These are phyloP conservation scores for Dioszegia aurantiaca DNA, from an alignment of 768 basidiomycete genomes.

Conservation along the genomic window DNA sequence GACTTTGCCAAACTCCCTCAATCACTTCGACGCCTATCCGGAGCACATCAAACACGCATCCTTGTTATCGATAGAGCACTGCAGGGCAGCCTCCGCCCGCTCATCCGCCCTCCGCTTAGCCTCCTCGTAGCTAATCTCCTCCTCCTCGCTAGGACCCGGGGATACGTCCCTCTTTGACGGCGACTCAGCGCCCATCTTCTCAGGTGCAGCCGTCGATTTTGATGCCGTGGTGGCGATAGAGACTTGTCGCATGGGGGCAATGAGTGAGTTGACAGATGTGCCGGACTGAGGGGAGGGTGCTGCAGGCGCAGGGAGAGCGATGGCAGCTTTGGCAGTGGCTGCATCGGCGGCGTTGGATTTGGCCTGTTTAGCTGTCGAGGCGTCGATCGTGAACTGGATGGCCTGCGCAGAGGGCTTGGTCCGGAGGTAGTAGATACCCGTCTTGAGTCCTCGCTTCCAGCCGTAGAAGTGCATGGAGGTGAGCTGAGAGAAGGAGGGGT, in stretches of 20 bases:
- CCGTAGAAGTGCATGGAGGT: conserved; percentile 64
- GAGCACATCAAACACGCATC: conserved; percentile 51
- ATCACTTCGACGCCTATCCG: conserved; percentile 25
- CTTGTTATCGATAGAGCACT: conserved; percentile 53
- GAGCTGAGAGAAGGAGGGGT: conserved; percentile 84
- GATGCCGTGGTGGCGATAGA: conserved; percentile 41
- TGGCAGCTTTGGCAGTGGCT: conserved; percentile 17
- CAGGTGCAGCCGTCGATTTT: neutral
- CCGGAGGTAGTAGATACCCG: conserved; percentile 91
- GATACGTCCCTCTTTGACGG: conserved; percentile 13
- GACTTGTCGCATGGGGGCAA: conserved; percentile 40
- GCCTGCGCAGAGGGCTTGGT: conserved; percentile 92
- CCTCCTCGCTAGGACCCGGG: conserved; percentile 44
- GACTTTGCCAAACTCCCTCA: neutral
- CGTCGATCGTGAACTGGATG: conserved; percentile 96
- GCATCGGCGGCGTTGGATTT: conserved; percentile 36
- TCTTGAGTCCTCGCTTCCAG: conserved; percentile 99
- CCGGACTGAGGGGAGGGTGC: conserved; percentile 4
- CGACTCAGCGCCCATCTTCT: conserved; percentile 9
- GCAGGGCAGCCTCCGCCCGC: conserved; percentile 51
- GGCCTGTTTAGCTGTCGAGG: conserved; percentile 60
- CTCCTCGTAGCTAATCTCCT: conserved; percentile 51
- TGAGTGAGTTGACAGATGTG: conserved; percentile 24
- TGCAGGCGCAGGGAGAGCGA: conserved; percentile 20
- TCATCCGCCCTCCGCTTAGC: conserved; percentile 51